Conservation (phyloP, 345 rosid genomes). For the Moricandia moricandioides region DNA sequence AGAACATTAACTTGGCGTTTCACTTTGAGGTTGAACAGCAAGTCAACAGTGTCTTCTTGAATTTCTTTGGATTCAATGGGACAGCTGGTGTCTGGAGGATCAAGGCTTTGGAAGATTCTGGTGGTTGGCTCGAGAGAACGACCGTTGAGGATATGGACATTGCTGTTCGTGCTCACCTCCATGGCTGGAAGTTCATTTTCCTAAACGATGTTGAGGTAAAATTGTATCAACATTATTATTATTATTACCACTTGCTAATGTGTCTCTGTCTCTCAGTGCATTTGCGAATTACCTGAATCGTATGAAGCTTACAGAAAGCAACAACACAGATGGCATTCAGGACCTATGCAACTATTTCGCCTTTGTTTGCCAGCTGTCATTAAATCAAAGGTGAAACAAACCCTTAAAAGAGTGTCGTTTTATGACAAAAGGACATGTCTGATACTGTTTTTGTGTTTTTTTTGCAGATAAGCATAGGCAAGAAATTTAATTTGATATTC, state of each 20-base stretch:
- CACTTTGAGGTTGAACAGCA: constrained; percentile 98
- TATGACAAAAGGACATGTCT: neutral
- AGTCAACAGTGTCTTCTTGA: constrained; percentile 76
- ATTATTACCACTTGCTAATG: neutral
- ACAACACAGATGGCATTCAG: constrained; percentile 97
- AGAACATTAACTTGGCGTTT: constrained; percentile 80
- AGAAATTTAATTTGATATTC: constrained; percentile 89
- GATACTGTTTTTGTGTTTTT: neutral
- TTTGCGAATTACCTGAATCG: constrained; percentile 89
- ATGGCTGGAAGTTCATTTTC: constrained; percentile 88
- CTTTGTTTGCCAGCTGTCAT: constrained; percentile 78
- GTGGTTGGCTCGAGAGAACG: constrained; percentile 97
- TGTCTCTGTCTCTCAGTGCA: constrained; percentile 54
- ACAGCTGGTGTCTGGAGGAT: constrained; percentile 98
- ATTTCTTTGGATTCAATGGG: constrained; percentile 94
- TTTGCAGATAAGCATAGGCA: constrained; percentile 74
- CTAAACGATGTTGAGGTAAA: constrained; percentile 82
- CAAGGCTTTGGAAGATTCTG: constrained; percentile 87
- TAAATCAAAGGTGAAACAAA: constrained; percentile 55
- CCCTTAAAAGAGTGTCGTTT: neutral
- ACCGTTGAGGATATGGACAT: constrained; percentile 98
- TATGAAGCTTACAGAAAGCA: constrained; percentile 95
- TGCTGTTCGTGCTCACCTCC: constrained; percentile 94
- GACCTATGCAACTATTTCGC: constrained; percentile 95
- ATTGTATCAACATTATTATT: constrained; percentile 16